Evolutionary conservation across 305 asterid species (phyloP), one percentile per base, ranked within the genome.

Genomic region (Solanum aculeatissimum): DNA sequence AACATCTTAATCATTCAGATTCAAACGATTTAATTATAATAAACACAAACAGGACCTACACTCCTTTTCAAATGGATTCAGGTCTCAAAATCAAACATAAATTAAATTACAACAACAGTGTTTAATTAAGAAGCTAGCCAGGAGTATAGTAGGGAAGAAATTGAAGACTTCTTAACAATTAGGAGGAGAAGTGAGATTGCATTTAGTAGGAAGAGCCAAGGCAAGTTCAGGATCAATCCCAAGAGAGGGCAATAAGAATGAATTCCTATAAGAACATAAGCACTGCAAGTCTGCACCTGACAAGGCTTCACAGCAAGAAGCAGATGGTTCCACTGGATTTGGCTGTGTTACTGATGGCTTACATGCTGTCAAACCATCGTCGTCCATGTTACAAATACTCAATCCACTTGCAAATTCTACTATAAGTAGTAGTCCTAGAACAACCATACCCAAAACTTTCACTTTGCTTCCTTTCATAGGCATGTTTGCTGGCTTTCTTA

Each of bases 141-240:
- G 55, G 29, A n/a, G 80, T 72, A 14, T 72, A 63, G 70, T 63
- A 42, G 55, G 80, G 80, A 74, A 47, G 60, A 74, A 25, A 74
- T 47, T 49, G 19, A 74, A 25, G 40, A 74, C 40, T 16, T 86
- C 84, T 86, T 82, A 88, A 57, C 95, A 94, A 13, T 87, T 81
- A 27, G 84, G 5, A 2, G 95, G 97, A 63, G 91, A 84, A 2
- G 93, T 57, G 86, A 91, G 86, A 57, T 86, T 89, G 90, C 98
- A 94, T 84, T 94, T 94, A 43, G 89, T 84, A 2, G 98, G 98
- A 60, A 94, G 97, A 7, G 86, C 93, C 83, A 94, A 29, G 18
- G 94, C 97, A 27, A 94, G 98, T 74, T 88, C 91, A 19, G 98
- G 97, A 82, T 93, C 97, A 29, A 94, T 92, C 78, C 98, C 98